phyloP scores from a whole-genome alignment of 2,329 filamentous ascomycete genomes.

The Conoideocrella luteorostrata region DNA sequence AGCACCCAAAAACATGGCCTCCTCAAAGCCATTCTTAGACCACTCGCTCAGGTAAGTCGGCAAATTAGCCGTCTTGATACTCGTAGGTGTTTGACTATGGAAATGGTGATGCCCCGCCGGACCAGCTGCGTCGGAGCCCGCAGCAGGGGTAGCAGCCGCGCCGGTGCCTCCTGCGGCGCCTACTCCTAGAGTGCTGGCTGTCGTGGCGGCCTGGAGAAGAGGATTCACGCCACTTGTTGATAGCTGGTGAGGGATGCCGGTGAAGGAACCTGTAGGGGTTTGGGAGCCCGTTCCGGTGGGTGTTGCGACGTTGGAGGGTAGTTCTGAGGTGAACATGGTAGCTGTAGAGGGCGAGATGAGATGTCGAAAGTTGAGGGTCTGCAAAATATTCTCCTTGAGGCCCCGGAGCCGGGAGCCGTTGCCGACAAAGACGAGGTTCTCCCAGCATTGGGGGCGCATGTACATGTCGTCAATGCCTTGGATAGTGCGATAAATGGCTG shows the following conservation, averaged over 20 bases:
- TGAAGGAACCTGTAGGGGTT: conserved; percentile 66
- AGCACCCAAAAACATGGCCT: conserved; percentile 79
- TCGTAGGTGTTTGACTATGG: conserved; percentile 69
- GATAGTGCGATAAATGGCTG: conserved; percentile 76
- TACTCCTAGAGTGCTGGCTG: conserved; percentile 52
- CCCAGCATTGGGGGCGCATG: conserved; percentile 84
- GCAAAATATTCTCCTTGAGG: conserved; percentile 82
- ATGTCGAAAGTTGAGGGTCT: conserved; percentile 73
- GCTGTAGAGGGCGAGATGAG: conserved; percentile 86
- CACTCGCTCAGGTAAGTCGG: conserved; percentile 88
- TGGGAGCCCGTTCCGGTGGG: conserved; percentile 86
- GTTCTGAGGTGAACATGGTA: conserved; percentile 94
- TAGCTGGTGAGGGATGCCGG: conserved; percentile 50
- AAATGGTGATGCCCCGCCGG: conserved; percentile 41
- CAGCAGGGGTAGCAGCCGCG: conserved; percentile 29
- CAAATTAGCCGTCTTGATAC: conserved; percentile 69
- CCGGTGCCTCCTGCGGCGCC: conserved; percentile 32
- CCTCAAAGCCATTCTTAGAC: conserved; percentile 75
- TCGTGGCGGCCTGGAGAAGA: conserved; percentile 84
- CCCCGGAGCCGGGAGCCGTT: conserved; percentile 71
- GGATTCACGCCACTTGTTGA: conserved; percentile 68
- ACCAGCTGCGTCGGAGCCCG: conserved; percentile 33
- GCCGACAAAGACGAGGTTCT: conserved; percentile 83
- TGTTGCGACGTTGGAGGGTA: conserved; percentile 88
- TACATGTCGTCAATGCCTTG: conserved; percentile 77